Evolutionary conservation across 2,329 filamentous ascomycete genomes (phyloP), one percentile per base, ranked within the genome.

Genomic region (Aureobasidium subglaciale): DNA sequence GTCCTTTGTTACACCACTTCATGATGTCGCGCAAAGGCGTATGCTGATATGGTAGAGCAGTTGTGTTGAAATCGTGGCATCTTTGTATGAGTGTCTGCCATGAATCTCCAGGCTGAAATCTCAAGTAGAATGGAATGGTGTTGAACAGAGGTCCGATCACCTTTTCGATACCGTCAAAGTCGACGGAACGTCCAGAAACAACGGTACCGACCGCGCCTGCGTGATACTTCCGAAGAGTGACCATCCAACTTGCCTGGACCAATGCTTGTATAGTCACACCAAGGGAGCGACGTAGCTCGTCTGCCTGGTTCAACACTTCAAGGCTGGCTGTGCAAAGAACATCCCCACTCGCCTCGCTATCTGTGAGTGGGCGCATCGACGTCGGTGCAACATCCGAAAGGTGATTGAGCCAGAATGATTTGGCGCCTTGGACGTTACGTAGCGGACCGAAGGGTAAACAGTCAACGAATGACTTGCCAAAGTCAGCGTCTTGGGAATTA

Each of bases 131-230:
- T 0, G 91, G 90, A 1, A 96, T 74, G 0, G 90, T 96, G 66
- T 96, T 96, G 77, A 96, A 95, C 18, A 96, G 72, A 0, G 92
- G 91, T 0, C 91, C 92, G 38, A 93, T 79, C 1, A 88, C 81
- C 20, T 76, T 66, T 43, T 90, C 86, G 2, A 84, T 79, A 2
- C 76, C 75, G 7, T 85, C 78, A 11, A 90, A 71, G 40, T 87
- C 81, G 4, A 95, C 80, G 0, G 83, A 81, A 58, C 91, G 80
- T 1, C 91, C 92, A 6, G 90, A 93, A 0, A 88, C 79, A 11
- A 96, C 79, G 18, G 95, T 73, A 1, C 92, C 92, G 13, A 91
- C 74, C 0, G 82, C 48, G 32, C 54, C 56, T 13, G 80, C 1
- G 80, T 70, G 6, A 75, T 69, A 15, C 70, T 65, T 3, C 70